Conservation (phyloP, 164 flowering plant species). For the Annona squamosa region DNA sequence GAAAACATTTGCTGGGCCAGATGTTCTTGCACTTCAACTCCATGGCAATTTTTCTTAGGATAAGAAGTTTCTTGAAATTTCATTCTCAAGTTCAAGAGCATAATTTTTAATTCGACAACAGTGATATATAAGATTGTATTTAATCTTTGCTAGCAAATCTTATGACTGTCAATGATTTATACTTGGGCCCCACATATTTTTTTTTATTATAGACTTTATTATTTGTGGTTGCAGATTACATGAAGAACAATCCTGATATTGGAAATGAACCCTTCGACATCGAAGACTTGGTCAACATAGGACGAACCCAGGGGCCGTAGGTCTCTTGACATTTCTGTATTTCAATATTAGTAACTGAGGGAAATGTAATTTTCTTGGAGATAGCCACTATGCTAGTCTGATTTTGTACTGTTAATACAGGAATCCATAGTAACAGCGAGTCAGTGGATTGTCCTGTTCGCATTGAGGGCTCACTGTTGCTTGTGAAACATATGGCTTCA, state of each 20-base stretch:
- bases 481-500: not conserved
- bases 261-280: constrained; percentile 96
- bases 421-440: not conserved
- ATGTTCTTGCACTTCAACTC: too few relatives aligned
- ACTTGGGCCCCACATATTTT: too few relatives aligned
- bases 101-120: too few relatives aligned
- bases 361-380: not conserved
- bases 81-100: too few relatives aligned
- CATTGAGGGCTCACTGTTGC: not conserved
- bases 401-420: not conserved
- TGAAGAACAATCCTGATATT: constrained; percentile 54
- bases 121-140: too few relatives aligned
- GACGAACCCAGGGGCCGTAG: constrained; percentile 75
- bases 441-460: not conserved
- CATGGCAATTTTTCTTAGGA: too few relatives aligned
- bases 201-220: not conserved
- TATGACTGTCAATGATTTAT: too few relatives aligned
- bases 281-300: constrained; percentile 91
- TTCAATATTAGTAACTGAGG: not conserved
- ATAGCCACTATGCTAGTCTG: not conserved
- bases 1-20: too few relatives aligned
- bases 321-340: constrained; percentile 21
- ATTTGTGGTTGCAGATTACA: constrained; percentile 35
- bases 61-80: too few relatives aligned
- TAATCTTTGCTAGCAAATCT: too few relatives aligned